Evolutionary conservation across 192 early-diverging fungal species (phyloP).

Genomic region (Backusella parvicylindrica): DNA sequence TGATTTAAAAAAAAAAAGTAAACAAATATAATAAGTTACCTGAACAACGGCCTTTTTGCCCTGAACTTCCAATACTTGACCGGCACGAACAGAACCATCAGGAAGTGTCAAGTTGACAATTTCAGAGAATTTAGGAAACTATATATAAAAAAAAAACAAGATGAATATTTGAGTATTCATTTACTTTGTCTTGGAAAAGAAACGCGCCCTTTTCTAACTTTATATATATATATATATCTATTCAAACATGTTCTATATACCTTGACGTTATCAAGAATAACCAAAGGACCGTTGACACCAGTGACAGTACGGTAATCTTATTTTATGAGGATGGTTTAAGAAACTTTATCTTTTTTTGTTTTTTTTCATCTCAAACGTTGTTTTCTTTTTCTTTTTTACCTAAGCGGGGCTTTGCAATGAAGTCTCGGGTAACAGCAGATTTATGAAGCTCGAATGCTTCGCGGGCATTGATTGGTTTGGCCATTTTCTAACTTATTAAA

Average conservation of each 20-base stretch:
- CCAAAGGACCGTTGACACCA: constrained; percentile 98
- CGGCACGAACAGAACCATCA: constrained; percentile 91
- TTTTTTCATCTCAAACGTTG: not conserved
- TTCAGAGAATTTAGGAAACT: constrained; percentile 96
- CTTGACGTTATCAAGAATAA: constrained; percentile 98
- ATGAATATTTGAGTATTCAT: not conserved
- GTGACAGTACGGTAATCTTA: constrained; percentile 98
- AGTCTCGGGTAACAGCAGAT: constrained; percentile 88
- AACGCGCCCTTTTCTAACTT: not conserved
- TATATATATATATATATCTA: not conserved
- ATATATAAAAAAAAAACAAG: not conserved
- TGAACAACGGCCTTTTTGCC: constrained; percentile 96
- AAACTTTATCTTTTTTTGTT: too few relatives aligned
- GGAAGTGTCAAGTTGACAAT: constrained; percentile 97
- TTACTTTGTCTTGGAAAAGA: too few relatives aligned
- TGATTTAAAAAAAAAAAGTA: not conserved
- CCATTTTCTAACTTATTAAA: constrained; percentile 6
- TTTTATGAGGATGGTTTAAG: not conserved
- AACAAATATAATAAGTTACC: constrained; percentile 39
- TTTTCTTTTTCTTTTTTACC: constrained; percentile 46
- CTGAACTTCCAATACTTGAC: constrained; percentile 96
- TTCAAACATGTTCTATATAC: constrained; percentile 35
- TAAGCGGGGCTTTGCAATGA: constrained; percentile 78
- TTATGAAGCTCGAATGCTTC: constrained; percentile 81
- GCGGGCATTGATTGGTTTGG: constrained; percentile 23